Evolutionary conservation across 371 early-diverging fungal species (phyloP).

Genomic region (Encephalitozoon hellem): DNA sequence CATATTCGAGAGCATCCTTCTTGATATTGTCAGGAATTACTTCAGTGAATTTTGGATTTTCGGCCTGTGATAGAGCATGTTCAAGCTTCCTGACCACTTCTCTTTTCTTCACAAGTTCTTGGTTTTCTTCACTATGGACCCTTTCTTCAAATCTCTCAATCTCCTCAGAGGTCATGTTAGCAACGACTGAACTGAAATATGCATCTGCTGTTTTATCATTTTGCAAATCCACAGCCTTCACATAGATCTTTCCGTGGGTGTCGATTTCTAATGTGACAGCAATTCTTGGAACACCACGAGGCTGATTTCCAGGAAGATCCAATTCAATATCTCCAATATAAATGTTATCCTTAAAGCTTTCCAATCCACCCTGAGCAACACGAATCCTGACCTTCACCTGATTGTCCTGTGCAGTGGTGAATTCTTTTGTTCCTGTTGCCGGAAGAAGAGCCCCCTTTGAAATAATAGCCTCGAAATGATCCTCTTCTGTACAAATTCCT

Average conservation of each 20-base stretch:
- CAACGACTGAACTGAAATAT: conserved; percentile 58
- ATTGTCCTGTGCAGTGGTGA: conserved; percentile 83
- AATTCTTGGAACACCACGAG: conserved; percentile 64
- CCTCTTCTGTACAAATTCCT: conserved; percentile 83
- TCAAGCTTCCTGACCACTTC: conserved; percentile 22
- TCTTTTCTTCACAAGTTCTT: conserved; percentile 7
- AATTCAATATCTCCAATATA: conserved; percentile 80
- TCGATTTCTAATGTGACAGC: conserved; percentile 68
- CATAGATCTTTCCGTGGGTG: conserved; percentile 65
- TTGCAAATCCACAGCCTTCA: conserved; percentile 65
- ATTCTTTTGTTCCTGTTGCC: conserved; percentile 74
- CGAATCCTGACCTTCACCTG: conserved; percentile 80
- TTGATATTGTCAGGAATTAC: conserved; percentile 33
- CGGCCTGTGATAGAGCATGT: conserved; percentile 7
- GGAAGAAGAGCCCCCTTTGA: conserved; percentile 80
- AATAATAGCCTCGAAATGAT: conserved; percentile 85
- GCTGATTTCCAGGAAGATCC: conserved; percentile 71
- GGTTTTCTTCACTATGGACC: conserved; percentile 33
- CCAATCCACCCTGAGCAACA: conserved; percentile 81
- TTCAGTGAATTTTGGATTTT: conserved; percentile 20
- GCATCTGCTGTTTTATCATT: conserved; percentile 64
- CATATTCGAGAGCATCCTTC: conserved; percentile 25
- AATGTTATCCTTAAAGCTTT: conserved; percentile 80
- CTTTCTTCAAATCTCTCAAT: conserved; percentile 54
- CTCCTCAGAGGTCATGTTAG: conserved; percentile 61